These are phyloP conservation scores for Kodamaea sagamina DNA, from an alignment of 805 yeast genomes.

Conservation along the genomic window DNA sequence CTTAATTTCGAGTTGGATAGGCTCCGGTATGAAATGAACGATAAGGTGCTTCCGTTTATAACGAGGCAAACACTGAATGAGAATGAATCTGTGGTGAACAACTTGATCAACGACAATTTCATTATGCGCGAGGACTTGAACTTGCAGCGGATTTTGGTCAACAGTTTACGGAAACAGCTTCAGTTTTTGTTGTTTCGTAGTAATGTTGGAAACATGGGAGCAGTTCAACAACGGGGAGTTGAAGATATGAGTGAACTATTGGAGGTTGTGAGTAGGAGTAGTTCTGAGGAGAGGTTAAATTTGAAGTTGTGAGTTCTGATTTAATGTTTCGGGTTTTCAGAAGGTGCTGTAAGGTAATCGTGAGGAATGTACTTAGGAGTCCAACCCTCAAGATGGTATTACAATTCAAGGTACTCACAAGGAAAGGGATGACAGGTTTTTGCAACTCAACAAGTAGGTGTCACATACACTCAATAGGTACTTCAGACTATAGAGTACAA, in stretches of 20 bases:
- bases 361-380: no score
- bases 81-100: slow-evolving; percentile 25
- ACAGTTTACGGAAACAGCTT: slow-evolving; percentile 51
- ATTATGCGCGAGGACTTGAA: slow-evolving; percentile 50
- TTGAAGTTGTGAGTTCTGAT: slow-evolving; percentile 34
- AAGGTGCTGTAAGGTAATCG: no score
- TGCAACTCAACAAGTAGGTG: no score
- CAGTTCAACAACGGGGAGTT: slow-evolving; percentile 10
- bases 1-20: slow-evolving; percentile 47
- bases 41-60: slow-evolving; percentile 37
- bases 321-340: no score
- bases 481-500: no score
- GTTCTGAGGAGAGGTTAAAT: slow-evolving; percentile 38
- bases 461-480: no score
- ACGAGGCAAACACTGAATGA: slow-evolving; percentile 27
- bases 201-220: slow-evolving; percentile 26
- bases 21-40: slow-evolving; percentile 44
- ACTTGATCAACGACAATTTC: slow-evolving; percentile 38
- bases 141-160: slow-evolving; percentile 45
- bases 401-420: no score
- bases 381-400: no score
- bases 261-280: slow-evolving; percentile 29
- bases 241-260: slow-evolving; percentile 22
- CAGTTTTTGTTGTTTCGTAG: slow-evolving; percentile 50
- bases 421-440: no score